A percentile compares a stretch with the other conserved stretches of the same genome.
These are phyloP conservation scores for Millerozyma miso DNA, from an alignment of 805 yeast species.

Conservation along the genomic window DNA sequence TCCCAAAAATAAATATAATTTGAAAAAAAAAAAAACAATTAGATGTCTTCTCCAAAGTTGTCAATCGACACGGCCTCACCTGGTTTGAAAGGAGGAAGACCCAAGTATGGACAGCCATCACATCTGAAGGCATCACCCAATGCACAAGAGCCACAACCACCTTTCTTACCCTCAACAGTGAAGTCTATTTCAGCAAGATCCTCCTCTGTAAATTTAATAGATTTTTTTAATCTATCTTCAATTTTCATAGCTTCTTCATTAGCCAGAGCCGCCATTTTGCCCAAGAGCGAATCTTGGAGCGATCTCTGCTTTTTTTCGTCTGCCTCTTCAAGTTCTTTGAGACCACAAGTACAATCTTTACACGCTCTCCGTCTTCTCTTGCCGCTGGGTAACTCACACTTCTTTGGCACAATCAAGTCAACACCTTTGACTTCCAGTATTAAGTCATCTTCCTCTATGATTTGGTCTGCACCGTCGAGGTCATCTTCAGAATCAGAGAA, in stretches of 20 bases:
- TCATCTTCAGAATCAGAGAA: constrained; percentile 53
- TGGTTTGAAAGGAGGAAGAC: constrained; percentile 97
- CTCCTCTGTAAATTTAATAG: constrained; percentile 53
- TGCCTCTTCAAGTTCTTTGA: constrained; percentile 78
- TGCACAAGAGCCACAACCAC: constrained; percentile 96
- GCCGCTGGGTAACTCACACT: constrained; percentile 50
- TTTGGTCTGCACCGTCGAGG: constrained; percentile 29
- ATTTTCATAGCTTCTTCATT: constrained; percentile 50
- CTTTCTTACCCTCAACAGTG: constrained; percentile 94
- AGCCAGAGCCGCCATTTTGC: constrained; percentile 48
- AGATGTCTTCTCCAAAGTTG: constrained; percentile 74
- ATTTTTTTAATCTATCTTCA: constrained; percentile 45
- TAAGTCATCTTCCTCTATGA: constrained; percentile 36
- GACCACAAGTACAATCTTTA: constrained; percentile 96
- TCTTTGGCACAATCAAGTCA: constrained; percentile 53
- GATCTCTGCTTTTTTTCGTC: constrained; percentile 45
- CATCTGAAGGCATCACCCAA: constrained; percentile 98
- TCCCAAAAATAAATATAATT: no score
- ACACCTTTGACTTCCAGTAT: constrained; percentile 24
- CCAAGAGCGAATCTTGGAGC: constrained; percentile 42
- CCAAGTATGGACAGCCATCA: constrained; percentile 96
- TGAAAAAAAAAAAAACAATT: constrained; percentile 3
- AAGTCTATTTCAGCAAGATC: constrained; percentile 91
- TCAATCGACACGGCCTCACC: constrained; percentile 84
- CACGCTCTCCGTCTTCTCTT: constrained; percentile 86